Evolutionary conservation across 768 basidiomycete genomes (phyloP), one percentile per base, ranked within the genome.

Genomic region (Mycena venus): DNA sequence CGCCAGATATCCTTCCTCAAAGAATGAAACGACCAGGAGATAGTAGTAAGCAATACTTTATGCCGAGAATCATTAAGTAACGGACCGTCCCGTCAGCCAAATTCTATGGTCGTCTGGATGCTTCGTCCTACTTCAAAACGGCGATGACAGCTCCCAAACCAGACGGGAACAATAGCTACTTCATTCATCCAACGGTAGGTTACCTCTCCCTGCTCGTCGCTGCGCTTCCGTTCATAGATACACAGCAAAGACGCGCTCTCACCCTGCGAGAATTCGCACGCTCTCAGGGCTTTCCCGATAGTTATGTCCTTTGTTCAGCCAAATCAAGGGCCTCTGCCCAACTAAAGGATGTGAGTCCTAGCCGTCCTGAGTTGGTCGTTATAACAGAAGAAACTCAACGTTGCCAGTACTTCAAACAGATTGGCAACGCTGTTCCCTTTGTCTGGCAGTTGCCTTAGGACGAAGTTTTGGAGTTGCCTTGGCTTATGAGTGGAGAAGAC

Each of bases 231-330:
- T 47, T 55, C 47, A 59, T 21, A 34, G 9, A n/a, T 17, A 10
- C 47, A 17, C 74, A 91, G 88, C 89, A 91, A 89, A 87, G 85
- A 70, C 85, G 90, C 3, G 82, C 87, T 23, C 66, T 91, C 38
- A 88, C 81, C 1, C 80, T 90, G 23, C 80, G 83, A 23, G 89
- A 90, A 63, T 86, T 84, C 56, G 90, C 90, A 15, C 83, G 90
- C 36, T 86, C 89, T 0, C 90, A 91, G 80, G 90, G 90, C 3
- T 91, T 91, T 72, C 88, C 88, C 1, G 90, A 91, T 63, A 23
- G 75, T 27, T 89, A 88, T 72, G 68, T 81, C 60, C 89, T 91
- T 73, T 58, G 84, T 53, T 88, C 89, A 0, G 79, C 74, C 6
- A 83, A 85, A 49, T 75, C 79, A 4, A 59, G 70, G 5, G 78